Conservation (phyloP, 768 basidiomycete genomes). For the Pleurotus citrinopileatus region DNA sequence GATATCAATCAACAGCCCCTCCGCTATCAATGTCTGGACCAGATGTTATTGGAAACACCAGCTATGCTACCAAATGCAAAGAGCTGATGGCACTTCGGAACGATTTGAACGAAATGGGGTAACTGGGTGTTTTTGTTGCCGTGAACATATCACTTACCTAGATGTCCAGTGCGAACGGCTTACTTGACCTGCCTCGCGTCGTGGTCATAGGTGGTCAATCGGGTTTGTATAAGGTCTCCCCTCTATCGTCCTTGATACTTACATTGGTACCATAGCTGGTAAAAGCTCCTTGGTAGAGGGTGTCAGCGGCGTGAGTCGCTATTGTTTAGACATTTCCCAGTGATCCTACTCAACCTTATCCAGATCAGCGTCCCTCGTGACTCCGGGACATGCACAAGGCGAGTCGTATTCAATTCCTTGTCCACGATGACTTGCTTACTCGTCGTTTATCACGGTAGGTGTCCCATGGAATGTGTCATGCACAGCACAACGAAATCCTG, state of each 20-base stretch:
- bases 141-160: background rate
- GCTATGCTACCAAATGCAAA: conserved; percentile 37
- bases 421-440: background rate
- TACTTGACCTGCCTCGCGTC: conserved; percentile 48
- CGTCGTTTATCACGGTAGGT: conserved; percentile 31
- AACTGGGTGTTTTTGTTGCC: conserved; percentile 7
- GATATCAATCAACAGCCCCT: too few species aligned
- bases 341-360: background rate
- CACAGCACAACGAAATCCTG: conserved; percentile 33
- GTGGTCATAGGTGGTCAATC: conserved; percentile 58
- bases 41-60: conserved; percentile 17
- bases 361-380: conserved; percentile 63
- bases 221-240: conserved; percentile 26
- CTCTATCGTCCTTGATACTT: background rate
- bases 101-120: conserved; percentile 40
- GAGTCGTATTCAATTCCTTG: background rate
- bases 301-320: conserved; percentile 44
- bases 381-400: conserved; percentile 60
- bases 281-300: conserved; percentile 62
- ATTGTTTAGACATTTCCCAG: background rate
- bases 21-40: background rate
- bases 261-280: conserved; percentile 35
- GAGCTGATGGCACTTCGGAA: conserved; percentile 36
- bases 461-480: conserved; percentile 54
- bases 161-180: conserved; percentile 28